A percentile compares a stretch with the other conserved stretches of the same genome.
These are phyloP conservation scores for Coprinopsis marcescibilis DNA, from an alignment of 768 basidiomycete species.

Conservation along the genomic window DNA sequence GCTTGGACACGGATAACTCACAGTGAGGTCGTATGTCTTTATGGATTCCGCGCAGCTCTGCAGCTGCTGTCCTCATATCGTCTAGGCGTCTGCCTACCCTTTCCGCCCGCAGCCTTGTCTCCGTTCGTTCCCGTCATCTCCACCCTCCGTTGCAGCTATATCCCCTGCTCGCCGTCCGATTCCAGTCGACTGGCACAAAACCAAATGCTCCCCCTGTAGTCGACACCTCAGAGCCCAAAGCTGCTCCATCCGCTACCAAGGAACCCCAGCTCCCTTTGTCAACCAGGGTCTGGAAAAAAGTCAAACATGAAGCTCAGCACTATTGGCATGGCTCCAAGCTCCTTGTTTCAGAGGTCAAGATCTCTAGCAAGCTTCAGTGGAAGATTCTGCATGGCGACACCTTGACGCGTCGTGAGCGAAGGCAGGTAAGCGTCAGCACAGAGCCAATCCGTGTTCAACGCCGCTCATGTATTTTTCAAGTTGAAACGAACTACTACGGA, in stretches of 20 bases:
- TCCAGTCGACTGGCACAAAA: background rate
- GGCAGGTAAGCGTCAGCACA: conserved; percentile 77
- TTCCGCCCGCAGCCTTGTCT: conserved; percentile 20
- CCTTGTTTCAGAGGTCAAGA: conserved; percentile 89
- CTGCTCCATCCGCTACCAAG: conserved; percentile 43
- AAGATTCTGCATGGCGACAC: conserved; percentile 89
- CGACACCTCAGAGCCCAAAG: conserved; percentile 38
- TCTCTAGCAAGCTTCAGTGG: conserved; percentile 82
- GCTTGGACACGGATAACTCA: background rate
- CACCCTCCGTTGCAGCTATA: too few relatives aligned
- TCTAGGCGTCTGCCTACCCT: conserved; percentile 34
- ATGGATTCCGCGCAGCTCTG: conserved; percentile 62
- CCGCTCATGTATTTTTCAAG: conserved; percentile 32
- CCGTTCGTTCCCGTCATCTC: conserved; percentile 21
- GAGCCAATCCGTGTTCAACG: background rate
- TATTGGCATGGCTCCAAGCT: conserved; percentile 98
- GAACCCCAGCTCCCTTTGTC: conserved; percentile 40
- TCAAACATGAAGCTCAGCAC: conserved; percentile 93
- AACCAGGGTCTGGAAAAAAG: conserved; percentile 78
- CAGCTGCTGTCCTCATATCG: conserved; percentile 26
- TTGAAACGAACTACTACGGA: conserved; percentile 92
- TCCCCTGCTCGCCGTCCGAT: conserved; percentile 15
- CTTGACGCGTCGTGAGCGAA: conserved; percentile 86
- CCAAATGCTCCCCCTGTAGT: too few relatives aligned
- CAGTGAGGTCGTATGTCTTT: conserved; percentile 52